These are phyloP conservation scores for Wickerhamiella brachini DNA, from an alignment of 805 yeast species.

Conservation along the genomic window DNA sequence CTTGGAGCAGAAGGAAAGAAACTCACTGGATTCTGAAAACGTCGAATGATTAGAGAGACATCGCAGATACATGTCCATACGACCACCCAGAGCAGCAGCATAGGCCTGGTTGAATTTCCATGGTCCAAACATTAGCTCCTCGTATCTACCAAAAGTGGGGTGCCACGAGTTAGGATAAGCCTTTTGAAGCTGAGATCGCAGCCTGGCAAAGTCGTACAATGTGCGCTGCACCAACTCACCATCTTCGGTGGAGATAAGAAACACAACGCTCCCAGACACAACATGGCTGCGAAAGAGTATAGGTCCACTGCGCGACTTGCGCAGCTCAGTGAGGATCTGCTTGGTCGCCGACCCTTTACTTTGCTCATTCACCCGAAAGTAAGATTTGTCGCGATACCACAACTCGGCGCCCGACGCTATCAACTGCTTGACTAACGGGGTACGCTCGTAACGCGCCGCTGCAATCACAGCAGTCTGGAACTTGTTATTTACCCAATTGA, in stretches of 20 bases:
- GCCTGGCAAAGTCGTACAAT: constrained; percentile 21
- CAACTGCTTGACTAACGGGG: constrained; percentile 42
- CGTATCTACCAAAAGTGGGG: constrained; percentile 21
- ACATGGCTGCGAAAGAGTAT: constrained; percentile 1
- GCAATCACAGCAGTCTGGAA: constrained; percentile 58
- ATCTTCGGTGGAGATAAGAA: constrained; percentile 5
- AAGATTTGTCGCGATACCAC: constrained; percentile 19
- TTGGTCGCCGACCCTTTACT: constrained; percentile 18
- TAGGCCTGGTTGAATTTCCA: constrained; percentile 17
- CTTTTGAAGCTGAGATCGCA: constrained; percentile 23
- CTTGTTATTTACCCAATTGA: constrained; percentile 48
- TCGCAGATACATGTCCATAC: constrained; percentile 28
- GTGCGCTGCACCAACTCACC: constrained; percentile 21
- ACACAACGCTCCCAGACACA: not conserved
- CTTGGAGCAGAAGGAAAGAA: constrained; percentile 30
- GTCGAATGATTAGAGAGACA: constrained; percentile 30
- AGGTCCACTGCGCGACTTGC: not conserved
- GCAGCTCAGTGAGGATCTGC: constrained; percentile 12
- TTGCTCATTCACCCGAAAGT: constrained; percentile 5
- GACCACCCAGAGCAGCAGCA: not conserved
- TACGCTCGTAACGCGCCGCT: constrained; percentile 53
- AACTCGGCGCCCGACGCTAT: constrained; percentile 39
- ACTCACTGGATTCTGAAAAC: constrained; percentile 25
- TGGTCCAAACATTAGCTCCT: constrained; percentile 21
- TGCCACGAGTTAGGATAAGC: constrained; percentile 28